Evolutionary conservation across 2,329 filamentous ascomycete species (phyloP).

Genomic region (Xylaria sp.): DNA sequence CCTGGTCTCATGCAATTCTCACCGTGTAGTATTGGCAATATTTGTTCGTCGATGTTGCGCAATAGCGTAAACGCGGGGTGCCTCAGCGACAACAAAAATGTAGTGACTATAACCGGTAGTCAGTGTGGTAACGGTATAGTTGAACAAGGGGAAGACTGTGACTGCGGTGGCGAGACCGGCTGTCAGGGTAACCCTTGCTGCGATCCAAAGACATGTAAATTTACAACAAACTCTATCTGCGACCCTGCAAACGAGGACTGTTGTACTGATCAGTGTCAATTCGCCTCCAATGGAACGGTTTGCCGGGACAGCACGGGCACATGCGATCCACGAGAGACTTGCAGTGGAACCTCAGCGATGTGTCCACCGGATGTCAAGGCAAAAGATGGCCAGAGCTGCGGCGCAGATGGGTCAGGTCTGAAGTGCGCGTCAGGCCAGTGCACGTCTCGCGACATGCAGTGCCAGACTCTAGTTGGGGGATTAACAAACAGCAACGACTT

Average conservation of each 20-base stretch:
- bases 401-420: conserved; percentile 68
- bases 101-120: conserved; percentile 82
- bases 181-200: conserved; percentile 86
- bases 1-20: conserved; percentile 82
- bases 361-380: conserved; percentile 80
- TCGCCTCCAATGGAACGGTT: conserved; percentile 73
- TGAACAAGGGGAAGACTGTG: conserved; percentile 92
- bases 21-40: conserved; percentile 89
- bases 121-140: conserved; percentile 98
- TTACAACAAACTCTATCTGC: conserved; percentile 79
- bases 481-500: conserved; percentile 80
- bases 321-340: conserved; percentile 88
- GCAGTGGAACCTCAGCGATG: conserved; percentile 74
- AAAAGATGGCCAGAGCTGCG: conserved; percentile 77
- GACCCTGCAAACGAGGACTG: conserved; percentile 85
- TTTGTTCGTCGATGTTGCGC: conserved; percentile 84
- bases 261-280: conserved; percentile 74
- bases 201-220: conserved; percentile 86
- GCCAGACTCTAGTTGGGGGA: conserved; percentile 82
- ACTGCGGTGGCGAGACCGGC: conserved; percentile 81
- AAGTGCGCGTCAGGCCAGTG: conserved; percentile 92
- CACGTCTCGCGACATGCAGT: conserved; percentile 90
- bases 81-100: conserved; percentile 84
- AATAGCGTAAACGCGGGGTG: conserved; percentile 81
- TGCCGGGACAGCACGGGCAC: conserved; percentile 82